Percentiles rank a stretch among this genome's conserved stretches.
Conservation (phyloP, 371 early-diverging fungal species). For the Capillidium rhysosporum region DNA sequence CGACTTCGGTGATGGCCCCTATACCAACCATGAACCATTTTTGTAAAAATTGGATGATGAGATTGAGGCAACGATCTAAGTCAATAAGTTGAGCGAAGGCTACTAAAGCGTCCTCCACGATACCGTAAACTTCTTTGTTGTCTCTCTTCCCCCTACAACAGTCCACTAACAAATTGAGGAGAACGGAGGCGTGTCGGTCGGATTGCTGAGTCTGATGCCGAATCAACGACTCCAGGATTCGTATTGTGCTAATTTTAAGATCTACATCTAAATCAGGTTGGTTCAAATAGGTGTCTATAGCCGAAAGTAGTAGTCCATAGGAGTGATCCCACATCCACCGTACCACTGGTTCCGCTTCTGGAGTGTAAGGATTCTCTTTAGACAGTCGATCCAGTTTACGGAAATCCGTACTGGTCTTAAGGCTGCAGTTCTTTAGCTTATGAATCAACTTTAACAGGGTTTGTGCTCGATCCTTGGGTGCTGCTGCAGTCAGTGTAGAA, state of each 20-base stretch:
- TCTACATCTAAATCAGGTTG: too few relatives aligned
- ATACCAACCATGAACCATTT: background rate
- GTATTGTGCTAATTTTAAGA: too few relatives aligned
- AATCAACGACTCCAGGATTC: background rate
- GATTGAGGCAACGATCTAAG: background rate
- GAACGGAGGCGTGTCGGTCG: background rate
- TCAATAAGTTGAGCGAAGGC: background rate
- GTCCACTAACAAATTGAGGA: background rate
- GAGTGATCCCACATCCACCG: background rate
- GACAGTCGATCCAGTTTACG: background rate
- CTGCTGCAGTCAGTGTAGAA: background rate
- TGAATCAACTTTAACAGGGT: background rate
- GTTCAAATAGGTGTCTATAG: too few relatives aligned
- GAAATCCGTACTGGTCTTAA: background rate
- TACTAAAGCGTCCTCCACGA: background rate
- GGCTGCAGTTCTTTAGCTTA: background rate
- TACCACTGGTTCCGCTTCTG: background rate
- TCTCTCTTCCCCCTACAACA: background rate
- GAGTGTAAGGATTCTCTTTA: background rate
- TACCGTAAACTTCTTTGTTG: background rate
- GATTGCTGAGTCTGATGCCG: background rate
- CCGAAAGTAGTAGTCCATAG: background rate
- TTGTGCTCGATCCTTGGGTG: background rate
- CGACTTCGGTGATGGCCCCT: background rate
- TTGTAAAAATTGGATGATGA: background rate